phyloP scores from a whole-genome alignment of 768 basidiomycete species.

The Kwoniella bestiolae region DNA sequence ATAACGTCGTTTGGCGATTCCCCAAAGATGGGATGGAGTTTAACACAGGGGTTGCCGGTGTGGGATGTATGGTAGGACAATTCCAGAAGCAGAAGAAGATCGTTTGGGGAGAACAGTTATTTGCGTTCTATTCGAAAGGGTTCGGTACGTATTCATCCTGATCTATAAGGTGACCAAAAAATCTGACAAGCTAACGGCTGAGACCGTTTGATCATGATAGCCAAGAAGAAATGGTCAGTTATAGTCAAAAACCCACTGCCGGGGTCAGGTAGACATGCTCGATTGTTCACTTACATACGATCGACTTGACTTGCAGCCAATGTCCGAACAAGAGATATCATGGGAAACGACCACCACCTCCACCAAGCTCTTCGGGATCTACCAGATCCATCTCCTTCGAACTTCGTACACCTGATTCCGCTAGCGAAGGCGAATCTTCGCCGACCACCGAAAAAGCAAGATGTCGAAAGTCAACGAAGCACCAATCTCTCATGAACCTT shows the following conservation, averaged over 20 bases:
- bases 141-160: conserved; percentile 13
- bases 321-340: neutral
- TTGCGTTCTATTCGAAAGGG: conserved; percentile 11
- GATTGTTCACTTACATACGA: too few relatives aligned
- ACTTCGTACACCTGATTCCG: neutral
- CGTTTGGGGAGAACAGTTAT: conserved; percentile 1
- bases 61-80: neutral
- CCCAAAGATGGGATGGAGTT: neutral
- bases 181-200: too few relatives aligned
- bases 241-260: neutral
- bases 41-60: neutral
- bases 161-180: too few relatives aligned
- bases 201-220: neutral
- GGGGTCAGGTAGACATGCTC: too few relatives aligned
- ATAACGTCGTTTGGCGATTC: conserved; percentile 8
- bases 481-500: neutral
- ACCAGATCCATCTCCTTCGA: neutral
- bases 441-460: neutral
- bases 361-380: neutral
- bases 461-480: neutral
- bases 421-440: neutral
- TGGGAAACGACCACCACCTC: neutral
- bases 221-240: neutral
- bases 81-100: neutral
- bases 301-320: too few relatives aligned